phyloP scores from a whole-genome alignment of 768 basidiomycete species.

The Royoungia palumana region DNA sequence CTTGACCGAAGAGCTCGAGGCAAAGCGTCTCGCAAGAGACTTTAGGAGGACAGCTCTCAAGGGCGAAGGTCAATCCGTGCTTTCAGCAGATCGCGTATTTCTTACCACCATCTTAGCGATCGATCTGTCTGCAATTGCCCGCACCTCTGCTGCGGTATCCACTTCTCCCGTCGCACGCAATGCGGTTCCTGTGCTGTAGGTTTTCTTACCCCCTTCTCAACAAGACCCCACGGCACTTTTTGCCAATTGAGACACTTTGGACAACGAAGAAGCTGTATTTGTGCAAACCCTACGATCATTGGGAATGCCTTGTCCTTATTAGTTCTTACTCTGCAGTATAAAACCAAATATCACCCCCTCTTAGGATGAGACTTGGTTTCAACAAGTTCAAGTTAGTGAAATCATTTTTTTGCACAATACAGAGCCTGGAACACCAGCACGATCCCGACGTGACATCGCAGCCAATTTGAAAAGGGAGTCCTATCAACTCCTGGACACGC shows the following conservation, averaged over 20 bases:
- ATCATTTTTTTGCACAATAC: no score
- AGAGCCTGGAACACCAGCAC: no score
- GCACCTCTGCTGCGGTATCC: slow-evolving; percentile 72
- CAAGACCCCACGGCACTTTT: not conserved
- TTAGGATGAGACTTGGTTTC: no score
- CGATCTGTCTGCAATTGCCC: slow-evolving; percentile 78
- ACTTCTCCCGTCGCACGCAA: slow-evolving; percentile 41
- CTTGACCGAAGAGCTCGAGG: slow-evolving; percentile 63
- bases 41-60: slow-evolving; percentile 76
- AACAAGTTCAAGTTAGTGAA: no score
- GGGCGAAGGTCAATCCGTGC: slow-evolving; percentile 41
- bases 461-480: no score
- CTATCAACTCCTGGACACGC: no score
- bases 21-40: slow-evolving; percentile 55
- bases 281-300: slow-evolving; percentile 6
- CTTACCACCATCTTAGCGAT: slow-evolving; percentile 26
- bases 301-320: no score
- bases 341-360: no score
- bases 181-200: slow-evolving; percentile 14
- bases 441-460: no score
- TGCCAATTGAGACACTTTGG: no score
- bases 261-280: slow-evolving; percentile 14
- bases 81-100: not conserved
- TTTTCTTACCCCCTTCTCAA: not conserved
- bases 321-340: no score